Evolutionary conservation across 768 basidiomycete species (phyloP), one percentile per base, ranked within the genome.

Genomic region (Suillus fuscotomentosus): DNA sequence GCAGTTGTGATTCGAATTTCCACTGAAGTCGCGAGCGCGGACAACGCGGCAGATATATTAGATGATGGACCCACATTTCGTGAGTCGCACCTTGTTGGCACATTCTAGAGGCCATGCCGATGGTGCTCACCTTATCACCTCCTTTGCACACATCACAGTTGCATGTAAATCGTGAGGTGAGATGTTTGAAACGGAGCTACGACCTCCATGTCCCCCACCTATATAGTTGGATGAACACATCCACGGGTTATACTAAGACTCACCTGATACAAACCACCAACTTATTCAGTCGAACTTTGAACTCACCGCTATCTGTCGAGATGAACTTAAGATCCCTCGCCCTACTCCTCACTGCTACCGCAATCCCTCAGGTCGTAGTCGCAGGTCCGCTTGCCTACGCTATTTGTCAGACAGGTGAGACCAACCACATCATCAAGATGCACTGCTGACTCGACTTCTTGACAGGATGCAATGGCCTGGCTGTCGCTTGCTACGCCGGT

Each of bases 291-390:
- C 31, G 31, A 53, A 17, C 11, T 53, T 45, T 17, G 31, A 53
- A 17, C 11, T 53, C 20, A 13, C 14, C 39, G 13, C 34, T n/a
- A 36, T 6, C 22, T 27, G 17, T 24, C 10, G 11, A 38, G 6
- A 75, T 75, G 74, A 76, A 75, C 59, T 36, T 72, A 22, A 73
- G 70, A 54, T 66, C 66, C 0, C 57, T 71, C 38, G 51, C 64
- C 6, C 62, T 66, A 3, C 63, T 76, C 5, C 27, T 70, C 11
- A 65, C 51, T 24, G 65, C 67, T n/a, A 60, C 67, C 1, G 63
- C 51, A 0, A 66, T 54, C 0, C 71, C 71, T 42, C 41, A 15
- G 41, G 41, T 11, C 0, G 34, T 66, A 2, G 62, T 47, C 1
- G 74, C 73, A 0, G 74, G 73, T 1, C 68, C 65, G 0, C 17